phyloP scores from a whole-genome alignment of 2,329 filamentous ascomycete species.

The Claviceps sp. region DNA sequence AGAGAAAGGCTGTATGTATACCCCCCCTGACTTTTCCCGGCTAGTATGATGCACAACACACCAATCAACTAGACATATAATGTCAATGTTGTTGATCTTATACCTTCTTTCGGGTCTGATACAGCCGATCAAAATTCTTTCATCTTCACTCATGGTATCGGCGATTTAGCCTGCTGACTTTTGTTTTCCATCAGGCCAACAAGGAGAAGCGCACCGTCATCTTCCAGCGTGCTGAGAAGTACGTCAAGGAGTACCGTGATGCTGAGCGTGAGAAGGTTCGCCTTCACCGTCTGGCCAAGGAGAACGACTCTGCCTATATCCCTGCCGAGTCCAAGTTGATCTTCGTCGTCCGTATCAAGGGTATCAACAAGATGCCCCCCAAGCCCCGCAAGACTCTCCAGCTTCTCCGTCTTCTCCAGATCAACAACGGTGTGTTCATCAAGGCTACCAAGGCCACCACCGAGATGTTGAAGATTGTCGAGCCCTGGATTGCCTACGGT shows the following conservation, averaged over 20 bases:
- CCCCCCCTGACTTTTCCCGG: constrained; percentile 12
- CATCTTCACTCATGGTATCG: constrained; percentile 1
- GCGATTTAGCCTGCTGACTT: constrained; percentile 22
- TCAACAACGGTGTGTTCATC: constrained; percentile 99
- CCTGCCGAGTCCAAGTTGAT: constrained; percentile 90
- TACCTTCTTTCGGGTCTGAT: constrained; percentile 99
- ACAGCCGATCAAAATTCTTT: constrained; percentile 15
- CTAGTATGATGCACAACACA: constrained; percentile 78
- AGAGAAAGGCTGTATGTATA: constrained; percentile 80
- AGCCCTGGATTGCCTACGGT: constrained; percentile 98
- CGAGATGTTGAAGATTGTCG: constrained; percentile 96
- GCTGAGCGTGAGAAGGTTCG: constrained; percentile 97
- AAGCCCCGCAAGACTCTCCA: constrained; percentile 99
- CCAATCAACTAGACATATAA: constrained; percentile 72
- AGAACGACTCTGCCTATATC: constrained; percentile 87
- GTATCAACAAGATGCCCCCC: constrained; percentile 99
- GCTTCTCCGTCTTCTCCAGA: constrained; percentile 97
- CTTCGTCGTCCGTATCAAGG: constrained; percentile 99
- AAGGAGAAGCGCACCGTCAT: constrained; percentile 98
- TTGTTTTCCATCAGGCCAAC: constrained; percentile 59
- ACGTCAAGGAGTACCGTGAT: constrained; percentile 99
- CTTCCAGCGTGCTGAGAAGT: constrained; percentile 99
- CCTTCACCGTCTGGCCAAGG: constrained; percentile 76
- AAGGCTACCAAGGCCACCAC: constrained; percentile 92
- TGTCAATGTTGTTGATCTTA: constrained; percentile 92